phyloP scores from a whole-genome alignment of 192 early-diverging fungal species.

The Linnemannia hyalina region DNA sequence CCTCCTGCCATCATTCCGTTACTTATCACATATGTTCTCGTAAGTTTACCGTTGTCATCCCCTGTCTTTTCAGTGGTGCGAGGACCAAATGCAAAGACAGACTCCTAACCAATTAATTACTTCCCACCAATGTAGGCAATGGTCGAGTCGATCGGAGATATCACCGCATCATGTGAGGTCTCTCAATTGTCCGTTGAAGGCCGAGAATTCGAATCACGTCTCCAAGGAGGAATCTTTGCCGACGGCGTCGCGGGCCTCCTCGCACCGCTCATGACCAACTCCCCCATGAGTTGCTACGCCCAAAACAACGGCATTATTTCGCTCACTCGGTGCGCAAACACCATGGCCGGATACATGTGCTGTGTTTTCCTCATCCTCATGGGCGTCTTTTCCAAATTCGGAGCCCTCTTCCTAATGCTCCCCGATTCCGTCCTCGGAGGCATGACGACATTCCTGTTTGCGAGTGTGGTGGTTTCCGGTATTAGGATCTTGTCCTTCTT shows the following conservation, averaged over 20 bases:
- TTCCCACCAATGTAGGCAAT: conserved; percentile 28
- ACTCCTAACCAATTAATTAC: background rate
- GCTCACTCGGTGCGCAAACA: conserved; percentile 67
- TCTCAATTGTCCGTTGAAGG: conserved; percentile 65
- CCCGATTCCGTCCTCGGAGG: conserved; percentile 66
- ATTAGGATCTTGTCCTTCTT: conserved; percentile 65
- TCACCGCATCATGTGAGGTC: conserved; percentile 70
- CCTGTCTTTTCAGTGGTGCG: background rate
- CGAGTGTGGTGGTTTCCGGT: conserved; percentile 67
- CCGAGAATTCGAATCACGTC: conserved; percentile 63
- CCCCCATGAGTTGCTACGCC: conserved; percentile 67
- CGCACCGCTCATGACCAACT: conserved; percentile 58
- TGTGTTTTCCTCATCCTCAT: conserved; percentile 65
- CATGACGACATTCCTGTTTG: conserved; percentile 67
- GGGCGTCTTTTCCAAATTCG: conserved; percentile 68
- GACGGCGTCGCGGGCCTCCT: conserved; percentile 62
- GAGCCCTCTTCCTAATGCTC: conserved; percentile 60
- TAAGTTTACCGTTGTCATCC: conserved; percentile 1
- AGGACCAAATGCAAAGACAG: background rate
- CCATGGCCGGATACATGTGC: conserved; percentile 66
- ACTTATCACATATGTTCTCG: conserved; percentile 59
- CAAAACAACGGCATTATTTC: conserved; percentile 72
- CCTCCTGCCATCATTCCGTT: conserved; percentile 64
- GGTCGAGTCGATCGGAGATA: conserved; percentile 65
- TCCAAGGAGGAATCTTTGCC: conserved; percentile 66